Percentiles rank a stretch among this genome's conserved stretches.
phyloP scores from a whole-genome alignment of 345 rosid genomes.

The Corchorus capsularis region DNA sequence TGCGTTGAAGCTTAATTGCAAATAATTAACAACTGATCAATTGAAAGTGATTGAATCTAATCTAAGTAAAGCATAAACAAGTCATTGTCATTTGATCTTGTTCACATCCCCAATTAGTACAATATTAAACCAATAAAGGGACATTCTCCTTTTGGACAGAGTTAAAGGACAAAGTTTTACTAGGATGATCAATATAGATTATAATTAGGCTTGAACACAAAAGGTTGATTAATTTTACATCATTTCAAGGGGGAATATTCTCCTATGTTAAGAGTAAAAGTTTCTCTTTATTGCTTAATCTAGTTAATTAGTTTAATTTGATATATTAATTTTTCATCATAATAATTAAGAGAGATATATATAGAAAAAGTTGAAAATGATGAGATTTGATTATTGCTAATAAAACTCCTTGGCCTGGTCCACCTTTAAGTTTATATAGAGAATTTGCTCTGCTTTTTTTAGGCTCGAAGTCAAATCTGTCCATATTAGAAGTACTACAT shows the following conservation, averaged over 20 bases:
- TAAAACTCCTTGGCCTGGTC: not conserved
- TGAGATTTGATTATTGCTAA: not conserved
- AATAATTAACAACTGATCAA: not conserved
- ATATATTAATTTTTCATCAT: not conserved
- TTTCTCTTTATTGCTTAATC: not conserved
- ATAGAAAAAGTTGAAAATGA: not conserved
- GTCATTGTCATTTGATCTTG: not conserved
- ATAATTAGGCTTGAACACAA: not conserved
- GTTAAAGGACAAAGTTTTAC: not conserved
- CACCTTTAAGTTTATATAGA: not conserved
- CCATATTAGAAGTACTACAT: not conserved
- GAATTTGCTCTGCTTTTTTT: not conserved
- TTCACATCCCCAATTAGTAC: not conserved
- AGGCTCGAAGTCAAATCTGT: not conserved
- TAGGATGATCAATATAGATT: not conserved
- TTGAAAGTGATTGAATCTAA: not conserved
- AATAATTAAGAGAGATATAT: too few species aligned
- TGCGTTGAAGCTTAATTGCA: not conserved
- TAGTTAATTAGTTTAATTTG: not conserved
- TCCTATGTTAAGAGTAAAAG: not conserved
- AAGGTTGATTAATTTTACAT: not conserved
- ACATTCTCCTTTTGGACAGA: not conserved
- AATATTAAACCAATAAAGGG: too few species aligned
- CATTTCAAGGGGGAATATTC: not conserved
- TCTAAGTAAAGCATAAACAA: constrained; percentile 2